Evolutionary conservation across 768 basidiomycete species (phyloP), one percentile per base, ranked within the genome.

Genomic region (Suillus brevipes): DNA sequence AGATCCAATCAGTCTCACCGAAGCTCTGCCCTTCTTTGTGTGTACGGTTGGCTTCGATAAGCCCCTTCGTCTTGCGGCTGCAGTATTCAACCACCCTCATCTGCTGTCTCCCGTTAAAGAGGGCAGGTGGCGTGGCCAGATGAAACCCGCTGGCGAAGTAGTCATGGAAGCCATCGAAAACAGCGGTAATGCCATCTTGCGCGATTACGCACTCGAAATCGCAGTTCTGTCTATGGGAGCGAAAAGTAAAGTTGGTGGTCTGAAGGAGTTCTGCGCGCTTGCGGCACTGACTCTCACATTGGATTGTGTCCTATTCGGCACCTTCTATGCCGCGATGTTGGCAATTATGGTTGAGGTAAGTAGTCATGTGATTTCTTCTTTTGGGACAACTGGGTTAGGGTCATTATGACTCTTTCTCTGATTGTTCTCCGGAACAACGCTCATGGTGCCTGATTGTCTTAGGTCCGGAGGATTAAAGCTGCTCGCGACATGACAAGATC

Each of bases 1-100:
- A 69, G 96, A 99, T 75, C 94, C 95, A 1, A 90, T 99, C 61
- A 89, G 90, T 12, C 84, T 99, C 60, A 94, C 93, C 12, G 97
- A 99, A 76, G 97, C 97, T 0, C 85, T 99, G 0, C 97, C 97
- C 0, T 99, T 99, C 88, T 82, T 99, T 57, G 96, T 99, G 42
- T 97, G 97, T 77, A 97, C 95, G 2, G 89, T 99, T 65, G 97
- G 97, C 8, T 99, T 99, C 76, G 97, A 99, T 79, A 99, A 99
- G 76, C 97, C 96, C 0, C 88, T 97, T 55, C 87, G 93, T 8
- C 88, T 99, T 31, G 96, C 95, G 3, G 85, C 89, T 14, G 90
- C 95, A 2, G 92, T 99, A 18, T 94, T 98, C 78, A 84, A 87
- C 36, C 92, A 95, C 69, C 92, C 91, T 2, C 85, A 91, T 57